Percentiles rank a stretch among this genome's conserved stretches.
These are phyloP conservation scores for Boletus sp. DNA, from an alignment of 768 basidiomycete genomes.

Conservation along the genomic window DNA sequence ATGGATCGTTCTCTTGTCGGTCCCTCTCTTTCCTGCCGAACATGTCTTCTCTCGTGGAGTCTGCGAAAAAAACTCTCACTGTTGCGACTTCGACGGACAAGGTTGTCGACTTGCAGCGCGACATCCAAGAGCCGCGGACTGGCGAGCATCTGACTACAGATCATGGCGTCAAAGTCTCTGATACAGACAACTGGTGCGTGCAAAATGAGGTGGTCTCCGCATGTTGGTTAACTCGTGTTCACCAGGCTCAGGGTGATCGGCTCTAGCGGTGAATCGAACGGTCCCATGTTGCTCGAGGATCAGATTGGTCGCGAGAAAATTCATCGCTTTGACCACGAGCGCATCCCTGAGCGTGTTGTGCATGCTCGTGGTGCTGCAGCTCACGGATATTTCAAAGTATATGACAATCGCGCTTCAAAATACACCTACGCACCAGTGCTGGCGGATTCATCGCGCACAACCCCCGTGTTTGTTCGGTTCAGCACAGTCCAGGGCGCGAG, in stretches of 20 bases:
- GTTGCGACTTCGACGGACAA: conserved; percentile 15
- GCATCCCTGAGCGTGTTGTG: conserved; percentile 83
- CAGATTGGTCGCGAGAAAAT: conserved; percentile 74
- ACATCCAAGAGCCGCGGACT: conserved; percentile 21
- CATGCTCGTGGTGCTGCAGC: conserved; percentile 73
- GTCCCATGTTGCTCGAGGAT: conserved; percentile 77
- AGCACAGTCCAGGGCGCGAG: conserved; percentile 79
- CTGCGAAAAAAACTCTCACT: conserved; percentile 13
- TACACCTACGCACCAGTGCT: conserved; percentile 69
- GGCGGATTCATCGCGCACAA: conserved; percentile 68
- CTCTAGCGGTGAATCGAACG: conserved; percentile 44
- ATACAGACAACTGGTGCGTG: conserved; percentile 63
- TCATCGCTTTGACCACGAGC: conserved; percentile 80
- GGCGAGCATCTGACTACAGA: conserved; percentile 50
- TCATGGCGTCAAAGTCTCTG: conserved; percentile 52
- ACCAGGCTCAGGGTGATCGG: conserved; percentile 51
- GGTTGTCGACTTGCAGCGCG: conserved; percentile 23
- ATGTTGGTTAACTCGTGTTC: conserved; percentile 3
- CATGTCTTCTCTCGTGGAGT: conserved; percentile 17
- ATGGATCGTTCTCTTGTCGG: background rate
- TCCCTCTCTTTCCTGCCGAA: background rate
- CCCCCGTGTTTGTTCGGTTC: conserved; percentile 80
- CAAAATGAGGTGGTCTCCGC: background rate
- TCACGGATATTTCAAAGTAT: conserved; percentile 80
- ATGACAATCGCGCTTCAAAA: conserved; percentile 63